A percentile compares a stretch with the other conserved stretches of the same genome.
Evolutionary conservation across 2,329 filamentous ascomycete genomes (phyloP).

Genomic region (Sarocladium strictum): DNA sequence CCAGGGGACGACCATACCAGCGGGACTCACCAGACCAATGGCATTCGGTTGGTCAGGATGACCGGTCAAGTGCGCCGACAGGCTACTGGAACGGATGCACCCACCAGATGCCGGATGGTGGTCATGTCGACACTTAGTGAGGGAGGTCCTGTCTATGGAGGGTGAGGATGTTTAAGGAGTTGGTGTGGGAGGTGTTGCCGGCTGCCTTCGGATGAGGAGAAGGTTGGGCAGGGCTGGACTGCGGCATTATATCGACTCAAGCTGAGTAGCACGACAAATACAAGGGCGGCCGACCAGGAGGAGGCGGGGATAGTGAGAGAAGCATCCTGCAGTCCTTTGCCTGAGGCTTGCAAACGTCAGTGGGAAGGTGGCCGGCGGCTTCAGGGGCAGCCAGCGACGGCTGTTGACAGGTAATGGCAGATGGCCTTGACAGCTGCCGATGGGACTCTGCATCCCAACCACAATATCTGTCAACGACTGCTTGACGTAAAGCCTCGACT

Average conservation of each 20-base stretch:
- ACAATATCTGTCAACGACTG: neutral
- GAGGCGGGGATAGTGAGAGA: too few species aligned
- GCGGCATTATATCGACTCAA: neutral
- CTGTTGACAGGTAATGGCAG: constrained; percentile 6
- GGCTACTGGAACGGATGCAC: neutral
- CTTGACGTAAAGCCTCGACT: neutral
- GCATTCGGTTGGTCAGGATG: neutral
- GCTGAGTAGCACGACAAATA: neutral
- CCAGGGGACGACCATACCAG: neutral
- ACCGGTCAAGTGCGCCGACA: neutral
- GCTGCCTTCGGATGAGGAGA: neutral
- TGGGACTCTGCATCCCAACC: too few species aligned
- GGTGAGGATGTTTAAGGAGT: neutral
- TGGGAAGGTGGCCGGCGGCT: neutral
- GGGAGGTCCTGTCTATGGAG: neutral
- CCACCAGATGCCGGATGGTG: neutral
- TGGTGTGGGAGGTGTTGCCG: neutral
- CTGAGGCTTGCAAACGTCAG: neutral
- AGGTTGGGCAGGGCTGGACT: neutral
- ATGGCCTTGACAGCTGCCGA: neutral
- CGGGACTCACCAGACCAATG: neutral
- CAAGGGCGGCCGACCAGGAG: neutral
- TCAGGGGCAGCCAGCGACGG: neutral
- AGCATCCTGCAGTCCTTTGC: too few species aligned
- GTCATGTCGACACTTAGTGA: neutral